phyloP scores from a whole-genome alignment of 1,284 basidiomycete genomes.

The Naganishia liquefaciens region DNA sequence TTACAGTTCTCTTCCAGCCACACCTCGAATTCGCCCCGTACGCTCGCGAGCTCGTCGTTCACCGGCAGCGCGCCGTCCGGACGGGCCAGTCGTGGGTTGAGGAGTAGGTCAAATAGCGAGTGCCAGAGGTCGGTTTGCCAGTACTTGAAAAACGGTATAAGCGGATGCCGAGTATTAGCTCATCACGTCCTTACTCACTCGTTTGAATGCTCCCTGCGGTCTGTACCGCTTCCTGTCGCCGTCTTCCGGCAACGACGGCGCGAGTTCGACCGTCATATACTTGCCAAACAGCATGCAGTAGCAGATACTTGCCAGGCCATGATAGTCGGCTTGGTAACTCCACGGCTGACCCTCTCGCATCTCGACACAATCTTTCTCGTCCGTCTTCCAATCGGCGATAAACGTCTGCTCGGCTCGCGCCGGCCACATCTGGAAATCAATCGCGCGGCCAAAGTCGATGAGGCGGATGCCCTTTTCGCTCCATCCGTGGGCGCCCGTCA shows the following conservation, averaged over 20 bases:
- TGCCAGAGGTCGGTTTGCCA: slow-evolving; percentile 92
- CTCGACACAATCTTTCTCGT: slow-evolving; percentile 86
- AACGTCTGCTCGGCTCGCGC: slow-evolving; percentile 65
- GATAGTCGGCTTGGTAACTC: slow-evolving; percentile 96
- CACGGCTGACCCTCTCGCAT: slow-evolving; percentile 79
- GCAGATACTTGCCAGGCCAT: slow-evolving; percentile 85
- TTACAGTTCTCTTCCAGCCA: slow-evolving; percentile 78
- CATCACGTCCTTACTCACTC: slow-evolving; percentile 54
- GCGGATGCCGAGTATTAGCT: not conserved
- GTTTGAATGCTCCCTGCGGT: slow-evolving; percentile 75
- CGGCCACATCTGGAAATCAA: slow-evolving; percentile 81
- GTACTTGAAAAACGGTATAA: slow-evolving; percentile 57
- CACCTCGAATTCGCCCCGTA: slow-evolving; percentile 77
- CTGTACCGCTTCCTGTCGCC: slow-evolving; percentile 58
- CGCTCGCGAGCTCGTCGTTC: slow-evolving; percentile 63
- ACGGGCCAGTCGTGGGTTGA: slow-evolving; percentile 68
- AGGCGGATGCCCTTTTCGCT: slow-evolving; percentile 80
- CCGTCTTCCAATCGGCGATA: slow-evolving; percentile 81
- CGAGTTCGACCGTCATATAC: slow-evolving; percentile 71
- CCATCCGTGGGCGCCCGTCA: slow-evolving; percentile 81
- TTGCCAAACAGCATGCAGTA: slow-evolving; percentile 96
- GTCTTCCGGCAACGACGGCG: slow-evolving; percentile 33
- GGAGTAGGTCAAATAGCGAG: slow-evolving; percentile 76
- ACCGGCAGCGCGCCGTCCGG: slow-evolving; percentile 66
- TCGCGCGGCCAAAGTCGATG: slow-evolving; percentile 94